Evolutionary conservation across 768 basidiomycete species (phyloP).

Genomic region (Rhodotorula babjevae): DNA sequence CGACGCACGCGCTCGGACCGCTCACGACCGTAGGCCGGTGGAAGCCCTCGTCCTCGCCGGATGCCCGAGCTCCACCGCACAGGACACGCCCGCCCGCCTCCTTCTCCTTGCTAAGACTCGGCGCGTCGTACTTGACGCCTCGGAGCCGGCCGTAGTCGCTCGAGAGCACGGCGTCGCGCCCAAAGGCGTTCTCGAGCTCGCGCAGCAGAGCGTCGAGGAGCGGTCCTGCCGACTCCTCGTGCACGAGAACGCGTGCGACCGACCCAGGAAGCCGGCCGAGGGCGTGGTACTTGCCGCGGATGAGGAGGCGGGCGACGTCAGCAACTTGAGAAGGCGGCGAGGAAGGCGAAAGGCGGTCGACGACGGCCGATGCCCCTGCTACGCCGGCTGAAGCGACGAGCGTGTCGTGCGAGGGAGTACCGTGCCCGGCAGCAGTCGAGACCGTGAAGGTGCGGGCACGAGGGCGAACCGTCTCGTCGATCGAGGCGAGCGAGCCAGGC

Average conservation of each 20-base stretch:
- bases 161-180: neutral
- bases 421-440: no score
- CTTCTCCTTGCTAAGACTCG: neutral
- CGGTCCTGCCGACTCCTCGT: neutral
- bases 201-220: neutral
- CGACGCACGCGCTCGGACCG: neutral
- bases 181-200: neutral
- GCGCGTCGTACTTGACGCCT: neutral
- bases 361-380: neutral
- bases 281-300: neutral
- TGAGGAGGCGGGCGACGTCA: neutral
- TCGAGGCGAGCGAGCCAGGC: neutral
- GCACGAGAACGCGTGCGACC: neutral
- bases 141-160: neutral
- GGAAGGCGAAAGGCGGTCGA: neutral
- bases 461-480: no score
- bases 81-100: constrained; percentile 16
- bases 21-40: neutral
- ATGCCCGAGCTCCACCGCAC: neutral
- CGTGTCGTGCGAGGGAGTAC: no score
- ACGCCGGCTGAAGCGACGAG: neutral
- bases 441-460: neutral
- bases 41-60: neutral
- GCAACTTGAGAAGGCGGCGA: neutral
- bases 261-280: neutral